A percentile compares a stretch with the other conserved stretches of the same genome.
Conservation (phyloP, 2,329 filamentous ascomycete species). For the Lasiodiplodia theobromae region DNA sequence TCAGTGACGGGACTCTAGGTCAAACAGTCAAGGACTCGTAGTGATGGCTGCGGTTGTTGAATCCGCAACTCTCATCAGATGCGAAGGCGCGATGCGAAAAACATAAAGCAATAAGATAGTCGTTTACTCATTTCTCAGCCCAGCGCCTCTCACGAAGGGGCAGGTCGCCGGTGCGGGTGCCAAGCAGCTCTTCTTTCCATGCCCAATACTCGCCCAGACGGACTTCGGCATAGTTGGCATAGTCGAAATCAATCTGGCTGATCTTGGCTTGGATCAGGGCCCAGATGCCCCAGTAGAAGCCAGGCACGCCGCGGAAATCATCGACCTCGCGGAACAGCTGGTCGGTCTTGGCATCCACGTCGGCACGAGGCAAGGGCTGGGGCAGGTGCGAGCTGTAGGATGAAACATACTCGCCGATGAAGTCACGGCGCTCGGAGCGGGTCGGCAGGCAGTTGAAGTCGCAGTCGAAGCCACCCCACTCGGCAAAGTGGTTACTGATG, state of each 20-base stretch:
- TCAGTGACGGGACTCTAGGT: neutral
- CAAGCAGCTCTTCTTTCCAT: slow-evolving; percentile 79
- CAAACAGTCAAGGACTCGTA: slow-evolving; percentile 5
- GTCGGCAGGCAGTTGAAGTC: slow-evolving; percentile 86
- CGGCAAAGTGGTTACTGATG: slow-evolving; percentile 96
- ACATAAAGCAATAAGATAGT: neutral
- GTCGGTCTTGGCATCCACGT: slow-evolving; percentile 45
- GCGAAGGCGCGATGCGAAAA: slow-evolving; percentile 10
- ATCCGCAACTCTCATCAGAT: slow-evolving; percentile 14
- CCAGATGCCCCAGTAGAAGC: slow-evolving; percentile 94
- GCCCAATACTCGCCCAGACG: slow-evolving; percentile 91
- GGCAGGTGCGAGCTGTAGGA: slow-evolving; percentile 65
- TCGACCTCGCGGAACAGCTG: slow-evolving; percentile 83
- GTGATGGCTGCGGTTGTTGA: slow-evolving; percentile 29
- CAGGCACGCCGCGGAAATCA: slow-evolving; percentile 84
- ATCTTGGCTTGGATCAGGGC: slow-evolving; percentile 93
- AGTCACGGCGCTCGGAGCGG: slow-evolving; percentile 75
- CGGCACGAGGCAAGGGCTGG: slow-evolving; percentile 28
- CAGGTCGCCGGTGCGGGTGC: slow-evolving; percentile 68
- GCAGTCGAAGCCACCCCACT: slow-evolving; percentile 98
- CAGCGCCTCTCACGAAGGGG: slow-evolving; percentile 81
- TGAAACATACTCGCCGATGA: slow-evolving; percentile 82
- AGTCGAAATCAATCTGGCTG: slow-evolving; percentile 96
- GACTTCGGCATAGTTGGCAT: slow-evolving; percentile 86
- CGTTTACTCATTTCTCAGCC: slow-evolving; percentile 61